A percentile compares a stretch with the other conserved stretches of the same genome.
Evolutionary conservation across 768 basidiomycete species (phyloP).

Genomic region (Artomyces pyxidatus): DNA sequence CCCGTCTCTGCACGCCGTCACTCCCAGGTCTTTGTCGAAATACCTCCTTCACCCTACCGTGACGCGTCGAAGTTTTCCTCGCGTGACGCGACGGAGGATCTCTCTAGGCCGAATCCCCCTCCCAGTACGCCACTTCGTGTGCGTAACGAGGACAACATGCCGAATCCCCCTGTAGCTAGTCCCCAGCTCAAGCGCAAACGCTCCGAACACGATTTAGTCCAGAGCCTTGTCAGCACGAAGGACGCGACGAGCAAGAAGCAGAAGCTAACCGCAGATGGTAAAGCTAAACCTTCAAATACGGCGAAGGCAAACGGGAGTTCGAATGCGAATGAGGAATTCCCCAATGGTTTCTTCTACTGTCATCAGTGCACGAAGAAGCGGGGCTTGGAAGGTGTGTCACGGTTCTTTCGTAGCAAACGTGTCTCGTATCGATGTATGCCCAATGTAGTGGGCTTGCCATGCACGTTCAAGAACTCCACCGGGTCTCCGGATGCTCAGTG

Average conservation of each 20-base stretch:
- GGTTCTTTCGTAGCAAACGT: background rate
- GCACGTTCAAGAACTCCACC: constrained; percentile 26
- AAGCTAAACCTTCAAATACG: constrained; percentile 19
- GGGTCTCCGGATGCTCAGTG: constrained; percentile 35
- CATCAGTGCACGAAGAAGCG: constrained; percentile 68
- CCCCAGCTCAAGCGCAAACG: constrained; percentile 21
- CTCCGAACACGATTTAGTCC: constrained; percentile 8
- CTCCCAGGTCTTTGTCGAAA: constrained; percentile 49
- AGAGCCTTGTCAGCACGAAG: background rate
- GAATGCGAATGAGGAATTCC: constrained; percentile 22
- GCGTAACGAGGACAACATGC: constrained; percentile 16
- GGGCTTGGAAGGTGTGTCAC: constrained; percentile 36
- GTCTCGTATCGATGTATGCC: constrained; percentile 1
- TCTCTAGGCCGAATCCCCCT: background rate
- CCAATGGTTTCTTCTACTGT: constrained; percentile 44
- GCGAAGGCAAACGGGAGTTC: background rate
- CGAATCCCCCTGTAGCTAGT: background rate
- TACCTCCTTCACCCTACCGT: constrained; percentile 41
- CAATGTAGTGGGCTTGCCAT: constrained; percentile 27
- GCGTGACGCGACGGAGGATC: background rate
- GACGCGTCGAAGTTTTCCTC: constrained; percentile 3
- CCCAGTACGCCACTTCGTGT: constrained; percentile 17
- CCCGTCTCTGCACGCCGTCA: constrained; percentile 23
- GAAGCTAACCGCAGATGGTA: constrained; percentile 27
- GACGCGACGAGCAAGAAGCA: constrained; percentile 35